phyloP scores from a whole-genome alignment of 2,329 filamentous ascomycete species.

The Dendryphion nanum region DNA sequence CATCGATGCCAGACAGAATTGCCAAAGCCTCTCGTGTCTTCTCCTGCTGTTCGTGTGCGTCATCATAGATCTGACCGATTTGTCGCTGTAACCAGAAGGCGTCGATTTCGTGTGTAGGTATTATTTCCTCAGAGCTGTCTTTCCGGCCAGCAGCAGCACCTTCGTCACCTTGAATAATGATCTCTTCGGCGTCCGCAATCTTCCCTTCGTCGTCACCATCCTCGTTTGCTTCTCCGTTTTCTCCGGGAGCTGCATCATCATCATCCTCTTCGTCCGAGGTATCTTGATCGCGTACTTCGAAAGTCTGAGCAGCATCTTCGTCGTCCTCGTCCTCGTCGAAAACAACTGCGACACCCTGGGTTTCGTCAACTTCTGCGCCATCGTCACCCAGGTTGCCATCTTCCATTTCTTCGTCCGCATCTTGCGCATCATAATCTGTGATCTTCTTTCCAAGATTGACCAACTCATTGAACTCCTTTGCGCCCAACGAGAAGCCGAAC shows the following conservation, averaged over 20 bases:
- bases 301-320: conserved; percentile 72
- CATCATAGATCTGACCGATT: conserved; percentile 82
- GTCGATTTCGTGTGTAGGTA: conserved; percentile 88
- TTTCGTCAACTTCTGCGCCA: conserved; percentile 73
- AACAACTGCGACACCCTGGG: conserved; percentile 94
- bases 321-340: conserved; percentile 86
- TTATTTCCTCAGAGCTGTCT: conserved; percentile 53
- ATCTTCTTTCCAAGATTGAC: conserved; percentile 98
- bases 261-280: conserved; percentile 75
- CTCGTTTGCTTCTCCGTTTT: conserved; percentile 51
- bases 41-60: conserved; percentile 89
- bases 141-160: conserved; percentile 40
- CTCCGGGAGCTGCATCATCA: conserved; percentile 61
- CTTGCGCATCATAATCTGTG: conserved; percentile 94
- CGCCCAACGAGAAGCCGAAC: conserved; percentile 74
- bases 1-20: conserved; percentile 74
- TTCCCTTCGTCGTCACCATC: conserved; percentile 48
- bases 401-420: conserved; percentile 78
- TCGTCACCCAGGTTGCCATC: conserved; percentile 61
- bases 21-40: conserved; percentile 84
- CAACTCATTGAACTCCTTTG: conserved; percentile 95
- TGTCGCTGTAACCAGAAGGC: conserved; percentile 96
- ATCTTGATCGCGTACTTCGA: conserved; percentile 83
- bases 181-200: conserved; percentile 65
- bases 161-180: conserved; percentile 74